Conservation (phyloP, 2,329 filamentous ascomycete species). For the Blastomyces gilchristii region DNA sequence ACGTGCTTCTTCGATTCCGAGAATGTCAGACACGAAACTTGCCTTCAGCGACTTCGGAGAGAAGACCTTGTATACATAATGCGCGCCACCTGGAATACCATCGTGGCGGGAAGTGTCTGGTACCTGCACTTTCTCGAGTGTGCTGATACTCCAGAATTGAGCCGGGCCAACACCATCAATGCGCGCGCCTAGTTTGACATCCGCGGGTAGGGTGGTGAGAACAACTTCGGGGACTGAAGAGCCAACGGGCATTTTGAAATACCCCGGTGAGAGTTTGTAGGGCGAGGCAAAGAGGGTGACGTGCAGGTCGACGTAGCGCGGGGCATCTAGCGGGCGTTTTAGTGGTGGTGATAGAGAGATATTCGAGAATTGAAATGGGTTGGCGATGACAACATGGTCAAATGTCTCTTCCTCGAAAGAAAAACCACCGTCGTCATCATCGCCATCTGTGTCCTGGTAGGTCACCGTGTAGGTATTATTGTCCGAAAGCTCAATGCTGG, state of each 20-base stretch:
- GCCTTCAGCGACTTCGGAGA: constrained; percentile 42
- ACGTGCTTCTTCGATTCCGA: constrained; percentile 33
- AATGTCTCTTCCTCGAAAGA: constrained; percentile 37
- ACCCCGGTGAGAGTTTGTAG: constrained; percentile 56
- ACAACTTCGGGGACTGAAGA: constrained; percentile 59
- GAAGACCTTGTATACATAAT: constrained; percentile 60
- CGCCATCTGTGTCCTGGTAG: constrained; percentile 20
- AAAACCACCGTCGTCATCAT: constrained; percentile 10
- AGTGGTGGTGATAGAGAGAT: constrained; percentile 45
- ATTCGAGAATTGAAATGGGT: constrained; percentile 69
- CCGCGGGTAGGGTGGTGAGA: constrained; percentile 65
- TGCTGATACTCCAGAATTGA: constrained; percentile 79
- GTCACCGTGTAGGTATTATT: constrained; percentile 39
- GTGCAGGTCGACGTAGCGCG: constrained; percentile 80
- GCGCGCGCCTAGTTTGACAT: constrained; percentile 31
- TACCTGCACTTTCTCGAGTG: constrained; percentile 55
- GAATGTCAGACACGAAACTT: constrained; percentile 40
- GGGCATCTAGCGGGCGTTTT: constrained; percentile 52
- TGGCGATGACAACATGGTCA: constrained; percentile 73
- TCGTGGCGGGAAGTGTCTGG: constrained; percentile 29
- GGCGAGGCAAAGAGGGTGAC: constrained; percentile 83
- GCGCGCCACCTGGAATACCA: constrained; percentile 21
- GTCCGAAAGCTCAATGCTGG: constrained; percentile 41
- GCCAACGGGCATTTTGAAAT: constrained; percentile 54
- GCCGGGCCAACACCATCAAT: constrained; percentile 56